Evolutionary conservation across 371 early-diverging fungal species (phyloP), one percentile per base, ranked within the genome.

Genomic region (Mucor saturninus): DNA sequence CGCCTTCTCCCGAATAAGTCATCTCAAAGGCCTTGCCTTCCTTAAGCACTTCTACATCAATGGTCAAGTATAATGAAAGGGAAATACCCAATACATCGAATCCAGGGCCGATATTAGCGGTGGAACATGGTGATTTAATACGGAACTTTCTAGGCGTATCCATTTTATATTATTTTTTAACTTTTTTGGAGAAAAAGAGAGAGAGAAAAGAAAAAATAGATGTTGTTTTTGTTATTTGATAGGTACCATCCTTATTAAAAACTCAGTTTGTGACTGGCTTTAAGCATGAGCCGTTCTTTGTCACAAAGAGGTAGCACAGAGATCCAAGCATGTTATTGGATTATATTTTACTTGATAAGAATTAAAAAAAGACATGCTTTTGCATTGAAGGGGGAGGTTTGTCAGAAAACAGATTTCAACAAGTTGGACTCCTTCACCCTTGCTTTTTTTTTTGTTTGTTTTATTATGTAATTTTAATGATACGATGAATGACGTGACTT

Each of bases 51-150:
- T 72, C 67, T 4, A 87, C 90, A 39, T 84, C 83, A 15, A 98
- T 74, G 2, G 86, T 85, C 61, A 98, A 80, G 75, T 91, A 90
- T 43, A 96, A 81, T 4, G 93, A 91, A 35, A 96, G 87, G 9
- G 95, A 91, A 15, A 95, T 83, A 45, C 99, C 99, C 55, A 98
- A 85, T 31, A 90, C 90, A 77, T 98, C 98, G 67, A 95, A 98
- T 37, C 98, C 98, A 7, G 98, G 97, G 8, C 99, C 99, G 59
- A 98, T 88, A 77, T 98, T 98, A 64, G 99, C 93, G 10, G 97
- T 89, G 7, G 97, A 95, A 42, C 93, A 92, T 1, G 99, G 98
- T 40, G 97, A 95, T 38, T 79, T 67, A 74, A 97, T 92, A 53
- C 74, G 84, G 72, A 91, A 86, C 59, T 79, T 79, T 59, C 81